phyloP scores from a whole-genome alignment of 192 early-diverging fungal species.

The Radiomyces spectabilis region DNA sequence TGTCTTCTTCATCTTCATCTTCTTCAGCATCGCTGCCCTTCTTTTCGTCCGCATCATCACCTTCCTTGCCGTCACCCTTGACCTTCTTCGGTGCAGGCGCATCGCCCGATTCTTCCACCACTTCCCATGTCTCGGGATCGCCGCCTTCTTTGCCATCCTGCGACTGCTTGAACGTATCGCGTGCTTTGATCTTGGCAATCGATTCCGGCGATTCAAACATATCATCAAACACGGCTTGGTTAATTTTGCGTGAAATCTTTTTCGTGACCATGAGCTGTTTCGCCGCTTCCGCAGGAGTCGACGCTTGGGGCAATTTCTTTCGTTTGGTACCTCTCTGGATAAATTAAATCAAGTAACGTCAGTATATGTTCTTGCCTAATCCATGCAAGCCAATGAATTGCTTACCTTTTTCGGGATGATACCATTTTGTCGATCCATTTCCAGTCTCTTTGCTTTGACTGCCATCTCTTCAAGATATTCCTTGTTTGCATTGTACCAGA shows the following conservation, averaged over 20 bases:
- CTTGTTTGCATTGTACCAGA: constrained; percentile 87
- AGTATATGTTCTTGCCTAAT: too few relatives aligned
- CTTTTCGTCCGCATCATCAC: constrained; percentile 34
- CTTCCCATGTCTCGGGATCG: constrained; percentile 20
- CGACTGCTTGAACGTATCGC: constrained; percentile 23
- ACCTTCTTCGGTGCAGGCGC: constrained; percentile 25
- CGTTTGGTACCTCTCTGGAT: constrained; percentile 33
- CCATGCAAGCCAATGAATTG: too few relatives aligned
- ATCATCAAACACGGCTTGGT: constrained; percentile 71
- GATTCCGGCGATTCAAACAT: constrained; percentile 46
- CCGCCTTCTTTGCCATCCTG: constrained; percentile 22
- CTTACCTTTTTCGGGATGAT: constrained; percentile 31
- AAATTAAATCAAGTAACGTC: constrained; percentile 1
- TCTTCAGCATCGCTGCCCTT: constrained; percentile 23
- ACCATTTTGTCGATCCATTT: constrained; percentile 37
- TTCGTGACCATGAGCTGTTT: constrained; percentile 65
- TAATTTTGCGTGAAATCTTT: constrained; percentile 85
- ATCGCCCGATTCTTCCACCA: constrained; percentile 39
- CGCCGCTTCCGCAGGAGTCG: constrained; percentile 73
- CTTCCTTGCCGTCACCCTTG: constrained; percentile 30
- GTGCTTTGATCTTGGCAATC: constrained; percentile 26
- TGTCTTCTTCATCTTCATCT: constrained; percentile 46
- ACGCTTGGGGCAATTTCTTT: constrained; percentile 22
- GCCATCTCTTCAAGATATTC: constrained; percentile 66
- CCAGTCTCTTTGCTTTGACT: constrained; percentile 1